Conservation (phyloP, 1,139 yeast species). For the Nakaseomyces nivariensis region DNA sequence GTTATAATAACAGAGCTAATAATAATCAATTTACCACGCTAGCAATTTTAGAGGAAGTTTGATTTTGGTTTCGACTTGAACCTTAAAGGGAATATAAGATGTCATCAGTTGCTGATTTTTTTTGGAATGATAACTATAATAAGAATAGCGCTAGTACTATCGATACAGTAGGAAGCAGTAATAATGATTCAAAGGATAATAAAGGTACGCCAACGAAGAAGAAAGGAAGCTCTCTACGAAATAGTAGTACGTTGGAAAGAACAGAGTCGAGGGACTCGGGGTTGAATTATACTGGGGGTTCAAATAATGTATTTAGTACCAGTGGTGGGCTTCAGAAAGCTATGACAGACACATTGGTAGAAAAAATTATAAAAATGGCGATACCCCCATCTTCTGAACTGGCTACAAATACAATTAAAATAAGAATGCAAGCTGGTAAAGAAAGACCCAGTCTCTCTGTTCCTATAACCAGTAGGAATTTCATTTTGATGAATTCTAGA, state of each 20-base stretch:
- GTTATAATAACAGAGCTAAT: no score
- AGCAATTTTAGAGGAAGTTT: no score
- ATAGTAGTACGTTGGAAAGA: not conserved
- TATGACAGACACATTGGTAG: conserved; percentile 61
- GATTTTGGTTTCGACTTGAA: no score
- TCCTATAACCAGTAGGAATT: conserved; percentile 59
- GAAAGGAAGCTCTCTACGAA: not conserved
- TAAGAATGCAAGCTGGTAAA: conserved; percentile 49
- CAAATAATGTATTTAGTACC: conserved; percentile 1
- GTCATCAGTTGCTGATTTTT: conserved; percentile 4
- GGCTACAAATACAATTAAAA: conserved; percentile 33
- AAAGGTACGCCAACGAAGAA: not conserved
- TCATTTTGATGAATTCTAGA: conserved; percentile 56
- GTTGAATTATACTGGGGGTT: not conserved
- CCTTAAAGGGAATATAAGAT: conserved; percentile 6
- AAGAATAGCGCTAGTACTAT: conserved; percentile 1
- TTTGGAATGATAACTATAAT: conserved; percentile 6
- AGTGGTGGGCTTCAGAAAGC: conserved; percentile 28
- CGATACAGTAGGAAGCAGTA: not conserved
- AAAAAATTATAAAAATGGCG: conserved; percentile 58
- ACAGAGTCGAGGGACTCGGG: conserved; percentile 5
- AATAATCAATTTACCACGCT: no score
- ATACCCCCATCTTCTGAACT: conserved; percentile 50
- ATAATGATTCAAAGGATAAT: conserved; percentile 1
- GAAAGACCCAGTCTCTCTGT: conserved; percentile 61